A percentile compares a stretch with the other conserved stretches of the same genome.
Conservation (phyloP, 257 asterid species). For the Paraleonurus japonicus region DNA sequence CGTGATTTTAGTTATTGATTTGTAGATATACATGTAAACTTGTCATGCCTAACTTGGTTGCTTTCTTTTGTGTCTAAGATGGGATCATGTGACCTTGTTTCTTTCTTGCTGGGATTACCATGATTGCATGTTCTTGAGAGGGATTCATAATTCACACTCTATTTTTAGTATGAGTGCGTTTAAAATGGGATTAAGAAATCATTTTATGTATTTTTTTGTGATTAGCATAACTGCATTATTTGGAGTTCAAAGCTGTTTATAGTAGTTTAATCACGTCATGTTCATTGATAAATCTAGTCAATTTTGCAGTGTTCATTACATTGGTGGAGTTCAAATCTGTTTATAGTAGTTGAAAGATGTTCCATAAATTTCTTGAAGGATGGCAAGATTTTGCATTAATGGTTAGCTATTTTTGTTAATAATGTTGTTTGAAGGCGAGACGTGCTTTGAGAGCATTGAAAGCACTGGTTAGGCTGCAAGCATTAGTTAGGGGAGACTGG, state of each 20-base stretch:
- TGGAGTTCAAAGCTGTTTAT: background rate
- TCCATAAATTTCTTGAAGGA: no score
- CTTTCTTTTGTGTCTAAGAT: background rate
- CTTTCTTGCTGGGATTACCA: background rate
- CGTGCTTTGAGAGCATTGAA: conserved; percentile 85
- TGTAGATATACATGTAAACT: no score
- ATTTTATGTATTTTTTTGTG: background rate
- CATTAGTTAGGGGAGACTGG: conserved; percentile 82
- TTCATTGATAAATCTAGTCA: background rate
- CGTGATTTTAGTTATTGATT: no score
- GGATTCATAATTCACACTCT: no score
- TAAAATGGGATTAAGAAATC: background rate
- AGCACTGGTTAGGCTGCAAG: conserved; percentile 91
- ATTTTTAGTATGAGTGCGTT: background rate
- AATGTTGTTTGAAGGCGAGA: conserved; percentile 54
- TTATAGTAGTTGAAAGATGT: background rate
- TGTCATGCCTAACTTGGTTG: no score
- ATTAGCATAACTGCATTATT: background rate
- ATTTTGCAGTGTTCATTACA: background rate
- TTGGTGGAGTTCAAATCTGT: background rate
- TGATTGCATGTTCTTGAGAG: background rate
- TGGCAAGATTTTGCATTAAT: background rate
- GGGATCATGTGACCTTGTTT: background rate
- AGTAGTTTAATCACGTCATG: background rate
- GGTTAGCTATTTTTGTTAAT: background rate